Conservation (phyloP, 495 filamentous ascomycete species). For the Cercophora samala region DNA sequence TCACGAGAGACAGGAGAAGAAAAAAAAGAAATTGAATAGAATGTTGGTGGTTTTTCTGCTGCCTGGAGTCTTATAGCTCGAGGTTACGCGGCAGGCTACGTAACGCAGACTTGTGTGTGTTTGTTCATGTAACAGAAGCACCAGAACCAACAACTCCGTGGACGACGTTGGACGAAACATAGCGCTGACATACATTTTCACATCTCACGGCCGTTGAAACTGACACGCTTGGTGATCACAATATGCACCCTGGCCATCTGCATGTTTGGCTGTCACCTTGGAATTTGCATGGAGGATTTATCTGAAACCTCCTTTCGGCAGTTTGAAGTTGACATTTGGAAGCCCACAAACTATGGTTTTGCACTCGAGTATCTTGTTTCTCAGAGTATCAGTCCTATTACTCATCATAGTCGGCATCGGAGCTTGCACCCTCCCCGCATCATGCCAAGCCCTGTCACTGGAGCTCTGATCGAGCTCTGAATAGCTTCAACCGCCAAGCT, state of each 20-base stretch:
- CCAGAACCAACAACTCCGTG: too few species aligned
- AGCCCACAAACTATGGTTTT: too few species aligned
- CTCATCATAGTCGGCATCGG: neutral
- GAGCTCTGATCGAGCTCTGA: neutral
- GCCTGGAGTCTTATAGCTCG: neutral
- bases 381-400: too few species aligned
- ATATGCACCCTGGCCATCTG: neutral
- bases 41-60: neutral
- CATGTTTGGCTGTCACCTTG: neutral
- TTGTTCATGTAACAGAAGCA: too few species aligned
- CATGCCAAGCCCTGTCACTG: neutral
- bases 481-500: constrained; percentile 3
- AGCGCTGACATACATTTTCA: neutral
- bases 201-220: neutral
- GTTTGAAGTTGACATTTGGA: neutral
- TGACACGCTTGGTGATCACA: neutral
- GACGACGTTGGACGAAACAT: too few species aligned
- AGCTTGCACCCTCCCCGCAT: neutral
- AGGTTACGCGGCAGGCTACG: constrained; percentile 7
- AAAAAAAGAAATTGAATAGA: neutral
- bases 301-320: neutral
- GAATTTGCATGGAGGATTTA: neutral
- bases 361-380: too few species aligned
- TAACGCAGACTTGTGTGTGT: neutral
- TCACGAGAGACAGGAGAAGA: neutral